Evolutionary conservation across 2,329 filamentous ascomycete genomes (phyloP).

Genomic region (Pyrenophora seminiperda): DNA sequence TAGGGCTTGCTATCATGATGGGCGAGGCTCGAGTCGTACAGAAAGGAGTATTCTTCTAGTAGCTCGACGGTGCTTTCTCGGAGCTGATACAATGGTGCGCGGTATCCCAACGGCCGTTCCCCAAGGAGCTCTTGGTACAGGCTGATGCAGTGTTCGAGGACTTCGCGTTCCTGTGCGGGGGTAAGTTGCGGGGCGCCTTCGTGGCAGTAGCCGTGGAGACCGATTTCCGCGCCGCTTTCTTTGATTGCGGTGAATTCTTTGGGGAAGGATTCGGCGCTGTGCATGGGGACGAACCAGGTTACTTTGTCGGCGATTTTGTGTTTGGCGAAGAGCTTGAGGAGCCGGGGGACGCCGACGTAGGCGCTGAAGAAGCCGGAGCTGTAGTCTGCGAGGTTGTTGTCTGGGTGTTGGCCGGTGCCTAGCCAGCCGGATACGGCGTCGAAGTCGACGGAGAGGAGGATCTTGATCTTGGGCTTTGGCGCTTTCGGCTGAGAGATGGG

Average conservation of each 20-base stretch:
- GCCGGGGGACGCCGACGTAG: slow-evolving; percentile 61
- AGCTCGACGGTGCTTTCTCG: slow-evolving; percentile 56
- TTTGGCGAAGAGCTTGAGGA: slow-evolving; percentile 60
- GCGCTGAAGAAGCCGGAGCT: slow-evolving; percentile 62
- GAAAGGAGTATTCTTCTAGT: slow-evolving; percentile 56
- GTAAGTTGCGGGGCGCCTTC: slow-evolving; percentile 56
- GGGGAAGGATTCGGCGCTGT: slow-evolving; percentile 64
- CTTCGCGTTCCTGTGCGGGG: slow-evolving; percentile 56
- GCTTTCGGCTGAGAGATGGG: slow-evolving; percentile 22
- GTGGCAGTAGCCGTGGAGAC: slow-evolving; percentile 57
- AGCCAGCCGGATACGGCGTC: slow-evolving; percentile 66
- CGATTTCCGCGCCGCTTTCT: slow-evolving; percentile 60
- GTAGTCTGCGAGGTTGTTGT: slow-evolving; percentile 63
- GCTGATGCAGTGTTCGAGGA: slow-evolving; percentile 55
- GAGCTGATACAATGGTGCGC: slow-evolving; percentile 59
- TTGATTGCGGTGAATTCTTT: slow-evolving; percentile 57
- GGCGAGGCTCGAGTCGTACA: slow-evolving; percentile 58
- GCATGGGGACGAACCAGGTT: slow-evolving; percentile 66
- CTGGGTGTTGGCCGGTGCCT: slow-evolving; percentile 59
- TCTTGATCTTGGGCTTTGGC: slow-evolving; percentile 43
- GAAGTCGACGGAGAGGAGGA: slow-evolving; percentile 56
- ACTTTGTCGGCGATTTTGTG: slow-evolving; percentile 58
- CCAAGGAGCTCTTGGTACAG: slow-evolving; percentile 53
- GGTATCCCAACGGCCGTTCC: slow-evolving; percentile 56
- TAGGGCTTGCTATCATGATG: slow-evolving; percentile 59